Evolutionary conservation across 2,329 filamentous ascomycete species (phyloP).

Genomic region (Trichophyton rubrum): DNA sequence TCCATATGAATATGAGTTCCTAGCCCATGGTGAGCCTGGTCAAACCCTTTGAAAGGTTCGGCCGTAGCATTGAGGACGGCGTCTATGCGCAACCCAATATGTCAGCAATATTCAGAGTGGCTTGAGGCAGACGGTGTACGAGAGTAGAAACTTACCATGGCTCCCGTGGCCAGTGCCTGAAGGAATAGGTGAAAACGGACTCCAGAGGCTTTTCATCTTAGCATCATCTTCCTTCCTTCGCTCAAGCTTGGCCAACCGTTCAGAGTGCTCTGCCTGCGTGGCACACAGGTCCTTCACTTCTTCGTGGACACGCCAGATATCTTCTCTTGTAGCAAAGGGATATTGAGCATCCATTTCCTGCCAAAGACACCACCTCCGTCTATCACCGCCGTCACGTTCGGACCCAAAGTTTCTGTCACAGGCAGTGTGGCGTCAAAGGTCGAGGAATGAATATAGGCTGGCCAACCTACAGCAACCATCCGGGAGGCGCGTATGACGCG

Average conservation of each 20-base stretch:
- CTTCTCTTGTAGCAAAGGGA: conserved; percentile 51
- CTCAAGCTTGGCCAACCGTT: conserved; percentile 50
- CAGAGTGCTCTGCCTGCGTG: conserved; percentile 48
- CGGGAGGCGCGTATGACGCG: neutral
- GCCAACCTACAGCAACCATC: neutral
- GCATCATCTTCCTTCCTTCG: conserved; percentile 51
- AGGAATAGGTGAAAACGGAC: conserved; percentile 74
- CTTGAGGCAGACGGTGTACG: neutral
- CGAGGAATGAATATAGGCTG: neutral
- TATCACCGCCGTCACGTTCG: neutral
- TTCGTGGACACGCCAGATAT: conserved; percentile 52
- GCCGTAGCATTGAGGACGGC: conserved; percentile 65
- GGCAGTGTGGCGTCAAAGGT: neutral
- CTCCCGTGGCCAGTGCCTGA: conserved; percentile 61
- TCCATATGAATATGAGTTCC: conserved; percentile 75
- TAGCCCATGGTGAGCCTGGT: conserved; percentile 67
- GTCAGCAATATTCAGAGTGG: neutral
- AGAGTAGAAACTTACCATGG: conserved; percentile 51
- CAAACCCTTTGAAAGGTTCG: conserved; percentile 80
- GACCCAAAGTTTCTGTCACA: neutral
- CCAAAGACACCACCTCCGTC: neutral
- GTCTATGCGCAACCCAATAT: conserved; percentile 38
- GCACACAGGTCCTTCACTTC: conserved; percentile 50
- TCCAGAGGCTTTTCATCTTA: conserved; percentile 74
- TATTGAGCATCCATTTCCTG: conserved; percentile 51